These are phyloP conservation scores for Fusarium staphyleae DNA, from an alignment of 2,329 filamentous ascomycete species.

Conservation along the genomic window DNA sequence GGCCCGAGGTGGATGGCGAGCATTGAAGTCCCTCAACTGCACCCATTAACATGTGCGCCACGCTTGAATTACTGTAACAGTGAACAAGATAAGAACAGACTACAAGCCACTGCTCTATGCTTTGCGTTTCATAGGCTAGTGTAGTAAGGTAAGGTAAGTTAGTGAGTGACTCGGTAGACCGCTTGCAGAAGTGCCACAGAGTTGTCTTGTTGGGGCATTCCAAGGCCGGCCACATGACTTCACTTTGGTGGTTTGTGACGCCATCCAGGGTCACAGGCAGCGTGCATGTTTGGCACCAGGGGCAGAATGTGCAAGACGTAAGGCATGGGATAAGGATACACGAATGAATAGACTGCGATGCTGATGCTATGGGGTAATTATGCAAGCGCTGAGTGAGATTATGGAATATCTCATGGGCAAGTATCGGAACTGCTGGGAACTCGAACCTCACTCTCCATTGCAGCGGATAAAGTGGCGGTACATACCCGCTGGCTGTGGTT, in stretches of 20 bases:
- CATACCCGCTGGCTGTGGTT: slow-evolving; percentile 6
- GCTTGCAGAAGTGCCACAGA: slow-evolving; percentile 3
- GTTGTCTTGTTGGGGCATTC: slow-evolving; percentile 31
- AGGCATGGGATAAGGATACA: neutral
- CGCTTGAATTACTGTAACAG: neutral
- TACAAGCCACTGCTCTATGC: slow-evolving; percentile 2
- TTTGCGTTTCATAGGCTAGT: neutral
- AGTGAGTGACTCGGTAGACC: neutral
- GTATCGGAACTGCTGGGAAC: slow-evolving; percentile 3
- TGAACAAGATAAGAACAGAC: slow-evolving; percentile 13
- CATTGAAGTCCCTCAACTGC: slow-evolving; percentile 7
- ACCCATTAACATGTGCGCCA: slow-evolving; percentile 5
- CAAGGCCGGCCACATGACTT: slow-evolving; percentile 37
- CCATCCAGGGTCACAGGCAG: slow-evolving; percentile 39
- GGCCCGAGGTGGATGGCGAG: neutral
- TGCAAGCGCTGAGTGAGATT: slow-evolving; percentile 26
- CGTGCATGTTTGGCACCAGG: slow-evolving; percentile 21
- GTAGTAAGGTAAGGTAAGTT: neutral
- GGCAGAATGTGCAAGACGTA: slow-evolving; percentile 15
- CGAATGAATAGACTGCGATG: neutral
- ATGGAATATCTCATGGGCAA: neutral
- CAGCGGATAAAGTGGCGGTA: neutral
- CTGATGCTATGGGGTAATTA: slow-evolving; percentile 6
- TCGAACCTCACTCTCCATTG: neutral
- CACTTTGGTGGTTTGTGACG: slow-evolving; percentile 40